phyloP scores from a whole-genome alignment of 2,329 filamentous ascomycete species.

The Torrubiella hemipterigena region DNA sequence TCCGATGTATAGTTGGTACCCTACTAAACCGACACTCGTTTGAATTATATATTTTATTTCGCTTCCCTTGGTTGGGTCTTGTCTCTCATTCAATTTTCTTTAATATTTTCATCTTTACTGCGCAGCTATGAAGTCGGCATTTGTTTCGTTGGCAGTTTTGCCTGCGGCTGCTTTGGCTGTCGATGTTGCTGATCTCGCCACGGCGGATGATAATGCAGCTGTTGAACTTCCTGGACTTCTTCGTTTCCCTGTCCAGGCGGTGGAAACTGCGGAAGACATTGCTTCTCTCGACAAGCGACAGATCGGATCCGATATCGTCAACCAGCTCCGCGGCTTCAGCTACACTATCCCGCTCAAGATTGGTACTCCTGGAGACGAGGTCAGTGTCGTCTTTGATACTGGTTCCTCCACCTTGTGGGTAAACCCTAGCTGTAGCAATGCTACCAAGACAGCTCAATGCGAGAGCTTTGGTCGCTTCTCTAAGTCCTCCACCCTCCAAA shows the following conservation, averaged over 20 bases:
- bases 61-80: too few relatives aligned
- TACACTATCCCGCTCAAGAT: constrained; percentile 25
- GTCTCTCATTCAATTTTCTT: too few relatives aligned
- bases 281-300: constrained; percentile 1
- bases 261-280: neutral
- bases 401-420: constrained; percentile 51
- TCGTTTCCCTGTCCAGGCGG: constrained; percentile 4
- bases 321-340: constrained; percentile 1
- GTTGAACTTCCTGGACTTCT: constrained; percentile 5
- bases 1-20: too few relatives aligned
- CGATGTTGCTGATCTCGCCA: constrained; percentile 1
- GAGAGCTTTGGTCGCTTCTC: constrained; percentile 29
- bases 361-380: constrained; percentile 39
- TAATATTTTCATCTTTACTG: neutral
- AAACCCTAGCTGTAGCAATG: constrained; percentile 43
- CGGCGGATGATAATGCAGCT: constrained; percentile 13
- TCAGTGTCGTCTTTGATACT: constrained; percentile 45
- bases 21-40: constrained; percentile 5
- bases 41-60: too few relatives aligned
- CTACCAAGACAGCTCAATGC: constrained; percentile 31
- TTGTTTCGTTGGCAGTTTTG: constrained; percentile 1
- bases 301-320: constrained; percentile 1
- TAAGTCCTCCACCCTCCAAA: constrained; percentile 25
- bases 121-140: constrained; percentile 4
- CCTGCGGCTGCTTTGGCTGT: constrained; percentile 2